phyloP scores from a whole-genome alignment of 2,329 filamentous ascomycete species.

The Trichoderma sp. region DNA sequence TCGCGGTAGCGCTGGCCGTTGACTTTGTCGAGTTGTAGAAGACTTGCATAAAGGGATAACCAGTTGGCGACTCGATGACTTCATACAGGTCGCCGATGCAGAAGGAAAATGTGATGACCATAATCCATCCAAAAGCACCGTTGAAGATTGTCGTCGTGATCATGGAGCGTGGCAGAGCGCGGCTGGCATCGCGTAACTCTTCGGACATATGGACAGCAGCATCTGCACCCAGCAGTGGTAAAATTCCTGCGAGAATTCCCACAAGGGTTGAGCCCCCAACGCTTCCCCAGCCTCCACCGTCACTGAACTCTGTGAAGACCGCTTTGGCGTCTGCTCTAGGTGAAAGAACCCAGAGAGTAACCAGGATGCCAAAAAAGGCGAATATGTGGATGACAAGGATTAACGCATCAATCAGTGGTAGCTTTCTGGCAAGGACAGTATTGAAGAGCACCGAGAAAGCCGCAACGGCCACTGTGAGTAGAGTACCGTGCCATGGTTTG shows the following conservation, averaged over 20 bases:
- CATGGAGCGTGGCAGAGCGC: conserved; percentile 22
- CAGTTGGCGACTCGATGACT: conserved; percentile 47
- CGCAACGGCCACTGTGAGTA: background rate
- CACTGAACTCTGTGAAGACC: conserved; percentile 15
- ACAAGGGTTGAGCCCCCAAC: conserved; percentile 9
- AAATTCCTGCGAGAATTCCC: conserved; percentile 13
- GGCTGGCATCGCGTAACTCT: conserved; percentile 33
- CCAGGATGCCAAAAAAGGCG: conserved; percentile 37
- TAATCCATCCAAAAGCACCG: conserved; percentile 54
- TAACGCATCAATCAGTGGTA: conserved; percentile 54
- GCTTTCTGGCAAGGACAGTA: conserved; percentile 30
- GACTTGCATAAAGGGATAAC: conserved; percentile 61
- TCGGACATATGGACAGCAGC: conserved; percentile 8
- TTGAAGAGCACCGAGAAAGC: conserved; percentile 8
- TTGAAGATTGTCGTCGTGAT: conserved; percentile 49
- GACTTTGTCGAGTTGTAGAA: conserved; percentile 50
- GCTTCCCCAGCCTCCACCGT: conserved; percentile 13
- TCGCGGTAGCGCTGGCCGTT: conserved; percentile 50
- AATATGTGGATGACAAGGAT: conserved; percentile 51
- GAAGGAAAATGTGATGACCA: conserved; percentile 58
- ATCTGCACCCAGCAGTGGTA: conserved; percentile 14
- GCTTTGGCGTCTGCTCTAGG: background rate
- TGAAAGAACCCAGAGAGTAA: conserved; percentile 35
- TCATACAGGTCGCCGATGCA: conserved; percentile 51
- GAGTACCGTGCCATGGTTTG: conserved; percentile 7